These are phyloP conservation scores for Juglanconis sp. DNA, from an alignment of 2,329 filamentous ascomycete genomes.

Conservation along the genomic window DNA sequence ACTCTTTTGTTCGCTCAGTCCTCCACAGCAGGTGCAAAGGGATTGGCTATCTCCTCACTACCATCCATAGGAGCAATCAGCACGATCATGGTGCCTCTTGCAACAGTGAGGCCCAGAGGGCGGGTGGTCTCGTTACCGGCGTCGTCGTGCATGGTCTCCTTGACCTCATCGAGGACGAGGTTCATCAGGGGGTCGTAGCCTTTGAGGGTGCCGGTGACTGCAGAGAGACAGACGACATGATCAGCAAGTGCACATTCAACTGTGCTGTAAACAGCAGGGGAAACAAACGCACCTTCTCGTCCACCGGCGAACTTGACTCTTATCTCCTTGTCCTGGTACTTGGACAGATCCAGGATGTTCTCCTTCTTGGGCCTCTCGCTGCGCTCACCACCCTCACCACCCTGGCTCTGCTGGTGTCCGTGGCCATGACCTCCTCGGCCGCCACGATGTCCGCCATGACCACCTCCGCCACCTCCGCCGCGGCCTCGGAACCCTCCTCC, in stretches of 20 bases:
- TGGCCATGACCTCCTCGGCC: slow-evolving; percentile 40
- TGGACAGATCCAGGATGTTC: slow-evolving; percentile 90
- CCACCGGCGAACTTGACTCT: slow-evolving; percentile 96
- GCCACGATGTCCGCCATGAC: slow-evolving; percentile 43
- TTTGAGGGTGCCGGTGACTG: slow-evolving; percentile 86
- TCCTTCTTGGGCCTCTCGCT: slow-evolving; percentile 93
- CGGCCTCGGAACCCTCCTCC: slow-evolving; percentile 39
- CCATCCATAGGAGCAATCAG: slow-evolving; percentile 90
- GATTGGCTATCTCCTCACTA: slow-evolving; percentile 93
- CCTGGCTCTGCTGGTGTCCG: slow-evolving; percentile 35
- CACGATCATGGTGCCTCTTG: slow-evolving; percentile 86
- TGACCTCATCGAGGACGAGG: slow-evolving; percentile 88
- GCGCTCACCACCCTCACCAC: slow-evolving; percentile 47
- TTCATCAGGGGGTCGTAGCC: slow-evolving; percentile 99
- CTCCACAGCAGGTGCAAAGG: slow-evolving; percentile 75
- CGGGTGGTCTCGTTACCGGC: slow-evolving; percentile 84
- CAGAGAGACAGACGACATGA: neutral
- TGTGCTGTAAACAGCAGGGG: too few relatives aligned
- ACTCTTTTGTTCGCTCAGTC: slow-evolving; percentile 35
- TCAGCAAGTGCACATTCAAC: neutral
- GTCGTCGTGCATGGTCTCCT: slow-evolving; percentile 87
- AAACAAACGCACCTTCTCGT: slow-evolving; percentile 65
- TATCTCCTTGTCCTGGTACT: slow-evolving; percentile 97
- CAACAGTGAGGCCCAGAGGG: slow-evolving; percentile 81
- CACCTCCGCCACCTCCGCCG: slow-evolving; percentile 42